These are phyloP conservation scores for Reticulascus tulasneorum DNA, from an alignment of 2,329 filamentous ascomycete genomes.

Conservation along the genomic window DNA sequence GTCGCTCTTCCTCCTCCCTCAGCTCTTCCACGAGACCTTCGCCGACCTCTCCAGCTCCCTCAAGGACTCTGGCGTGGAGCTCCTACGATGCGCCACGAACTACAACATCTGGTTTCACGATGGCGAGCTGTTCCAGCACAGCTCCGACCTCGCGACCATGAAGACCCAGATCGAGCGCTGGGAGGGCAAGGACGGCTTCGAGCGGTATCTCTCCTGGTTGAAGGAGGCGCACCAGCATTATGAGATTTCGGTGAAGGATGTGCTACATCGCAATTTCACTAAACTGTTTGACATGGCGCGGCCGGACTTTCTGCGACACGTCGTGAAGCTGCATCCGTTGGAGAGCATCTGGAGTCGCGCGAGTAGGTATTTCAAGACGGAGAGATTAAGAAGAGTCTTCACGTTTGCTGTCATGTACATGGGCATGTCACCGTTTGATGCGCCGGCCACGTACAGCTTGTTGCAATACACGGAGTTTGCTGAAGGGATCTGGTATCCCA, in stretches of 20 bases:
- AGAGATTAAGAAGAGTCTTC: conserved; percentile 65
- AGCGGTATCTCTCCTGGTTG: conserved; percentile 64
- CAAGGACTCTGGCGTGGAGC: conserved; percentile 59
- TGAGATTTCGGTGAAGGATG: conserved; percentile 61
- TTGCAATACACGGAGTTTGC: conserved; percentile 73
- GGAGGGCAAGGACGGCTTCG: conserved; percentile 68
- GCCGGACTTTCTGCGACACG: conserved; percentile 53
- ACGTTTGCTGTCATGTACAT: conserved; percentile 81
- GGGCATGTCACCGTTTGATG: conserved; percentile 75
- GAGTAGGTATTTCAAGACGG: conserved; percentile 64
- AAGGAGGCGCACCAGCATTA: conserved; percentile 67
- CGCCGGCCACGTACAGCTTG: conserved; percentile 69
- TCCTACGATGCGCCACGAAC: conserved; percentile 71
- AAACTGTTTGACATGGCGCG: conserved; percentile 52
- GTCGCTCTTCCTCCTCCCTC: conserved; percentile 67
- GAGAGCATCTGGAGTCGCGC: conserved; percentile 66
- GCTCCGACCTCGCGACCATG: conserved; percentile 67
- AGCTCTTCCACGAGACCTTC: conserved; percentile 67
- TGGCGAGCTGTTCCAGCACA: conserved; percentile 58
- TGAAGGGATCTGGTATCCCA: conserved; percentile 73
- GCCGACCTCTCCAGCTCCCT: conserved; percentile 64
- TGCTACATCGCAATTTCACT: conserved; percentile 66
- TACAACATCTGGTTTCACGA: conserved; percentile 73
- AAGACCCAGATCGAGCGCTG: conserved; percentile 68
- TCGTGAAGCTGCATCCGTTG: conserved; percentile 64